phyloP scores from a whole-genome alignment of 306 rosid genomes.

The Acacia confusa region DNA sequence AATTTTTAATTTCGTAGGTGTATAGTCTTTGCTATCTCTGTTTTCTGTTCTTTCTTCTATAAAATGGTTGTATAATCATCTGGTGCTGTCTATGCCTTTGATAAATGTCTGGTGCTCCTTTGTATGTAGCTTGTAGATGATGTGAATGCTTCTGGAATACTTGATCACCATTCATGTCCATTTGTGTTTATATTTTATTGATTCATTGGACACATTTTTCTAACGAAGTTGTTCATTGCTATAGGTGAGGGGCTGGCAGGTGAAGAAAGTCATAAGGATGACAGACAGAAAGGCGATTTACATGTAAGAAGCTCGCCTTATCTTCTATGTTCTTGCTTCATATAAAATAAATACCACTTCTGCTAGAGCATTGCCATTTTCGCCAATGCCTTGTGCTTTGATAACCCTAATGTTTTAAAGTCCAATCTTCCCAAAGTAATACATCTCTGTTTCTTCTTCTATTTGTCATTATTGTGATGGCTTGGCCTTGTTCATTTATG shows the following conservation, averaged over 20 bases:
- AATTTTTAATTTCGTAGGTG: neutral
- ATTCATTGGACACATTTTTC: slow-evolving; percentile 25
- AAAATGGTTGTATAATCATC: neutral
- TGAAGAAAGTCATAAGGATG: slow-evolving; percentile 32
- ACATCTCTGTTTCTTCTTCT: neutral
- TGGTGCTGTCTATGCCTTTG: slow-evolving; percentile 1
- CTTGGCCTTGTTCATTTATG: neutral
- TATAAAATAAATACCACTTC: neutral
- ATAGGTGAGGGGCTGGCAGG: slow-evolving; percentile 25
- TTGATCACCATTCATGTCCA: neutral
- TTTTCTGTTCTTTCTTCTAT: slow-evolving; percentile 8
- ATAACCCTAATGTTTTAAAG: neutral
- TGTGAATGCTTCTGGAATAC: neutral
- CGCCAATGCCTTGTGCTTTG: neutral
- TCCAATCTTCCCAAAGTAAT: neutral
- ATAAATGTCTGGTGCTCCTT: slow-evolving; percentile 6
- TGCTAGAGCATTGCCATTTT: neutral
- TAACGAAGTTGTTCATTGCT: slow-evolving; percentile 5
- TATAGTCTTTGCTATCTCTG: neutral
- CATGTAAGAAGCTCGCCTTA: slow-evolving; percentile 34
- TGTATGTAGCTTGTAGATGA: slow-evolving; percentile 26
- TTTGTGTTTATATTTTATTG: neutral
- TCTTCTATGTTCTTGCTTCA: slow-evolving; percentile 9
- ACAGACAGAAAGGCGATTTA: neutral
- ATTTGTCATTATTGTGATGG: neutral